Evolutionary conservation across 192 early-diverging fungal species (phyloP).

Genomic region (Cetraspora pellucida): DNA sequence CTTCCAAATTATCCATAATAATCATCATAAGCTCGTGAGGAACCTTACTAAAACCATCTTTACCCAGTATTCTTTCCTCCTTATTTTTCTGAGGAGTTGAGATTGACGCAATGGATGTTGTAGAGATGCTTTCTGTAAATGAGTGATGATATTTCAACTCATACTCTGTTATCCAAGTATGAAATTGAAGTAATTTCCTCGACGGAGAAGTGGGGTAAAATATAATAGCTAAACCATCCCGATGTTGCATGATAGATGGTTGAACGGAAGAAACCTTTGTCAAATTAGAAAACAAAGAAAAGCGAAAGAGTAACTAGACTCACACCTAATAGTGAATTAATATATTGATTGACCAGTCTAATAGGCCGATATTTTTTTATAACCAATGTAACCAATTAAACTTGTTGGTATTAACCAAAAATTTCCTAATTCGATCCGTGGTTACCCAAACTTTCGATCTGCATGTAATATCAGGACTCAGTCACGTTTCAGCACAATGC

Average conservation of each 20-base stretch:
- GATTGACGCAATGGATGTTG: background rate
- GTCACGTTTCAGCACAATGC: too few relatives aligned
- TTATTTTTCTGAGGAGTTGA: background rate
- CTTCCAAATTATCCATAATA: conserved; percentile 11
- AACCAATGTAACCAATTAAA: too few relatives aligned
- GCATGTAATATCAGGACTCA: too few relatives aligned
- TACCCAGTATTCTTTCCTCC: background rate
- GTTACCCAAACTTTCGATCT: too few relatives aligned
- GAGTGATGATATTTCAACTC: background rate
- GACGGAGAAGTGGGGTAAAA: background rate
- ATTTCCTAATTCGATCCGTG: too few relatives aligned
- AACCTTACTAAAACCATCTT: conserved; percentile 15
- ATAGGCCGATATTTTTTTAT: too few relatives aligned
- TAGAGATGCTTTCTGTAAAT: background rate
- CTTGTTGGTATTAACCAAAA: too few relatives aligned
- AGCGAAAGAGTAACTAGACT: too few relatives aligned
- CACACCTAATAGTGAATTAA: too few relatives aligned
- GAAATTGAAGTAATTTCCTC: background rate
- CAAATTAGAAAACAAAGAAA: too few relatives aligned
- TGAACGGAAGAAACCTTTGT: too few relatives aligned
- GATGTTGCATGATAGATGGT: background rate
- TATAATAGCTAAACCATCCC: background rate
- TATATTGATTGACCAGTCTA: too few relatives aligned
- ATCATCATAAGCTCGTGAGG: conserved; percentile 21
- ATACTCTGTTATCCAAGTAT: background rate